Evolutionary conservation across 2,329 filamentous ascomycete genomes (phyloP), one percentile per base, ranked within the genome.

Genomic region (Colletotrichum lindemuthianum): DNA sequence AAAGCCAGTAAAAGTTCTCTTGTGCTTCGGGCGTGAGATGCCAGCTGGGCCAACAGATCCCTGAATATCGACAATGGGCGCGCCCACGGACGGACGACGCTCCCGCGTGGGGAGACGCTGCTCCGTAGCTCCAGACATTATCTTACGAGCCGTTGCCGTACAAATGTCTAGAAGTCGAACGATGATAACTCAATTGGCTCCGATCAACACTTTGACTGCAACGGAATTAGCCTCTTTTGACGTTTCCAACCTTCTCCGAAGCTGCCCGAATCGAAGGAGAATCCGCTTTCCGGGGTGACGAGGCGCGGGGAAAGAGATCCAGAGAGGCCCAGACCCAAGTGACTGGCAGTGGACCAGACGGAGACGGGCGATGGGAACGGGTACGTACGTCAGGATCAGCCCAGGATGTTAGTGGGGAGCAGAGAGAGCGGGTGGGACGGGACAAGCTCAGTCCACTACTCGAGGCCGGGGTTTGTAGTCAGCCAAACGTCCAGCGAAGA

Each of bases 1-100:
- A 75, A 98, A 96, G 8, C 96, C 96, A 9, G 96, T 99, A 70
- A 92, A 92, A n/a, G 95, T 98, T 70, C 96, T 88, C 84, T 93
- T 97, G 82, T 99, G 96, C 82, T 98, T 99, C 49, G 96, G 96
- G 66, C 96, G 87, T 33, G 86, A 88, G 79, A 91, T 90, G 75
- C 96, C 95, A 45, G 90, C 90, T 44, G 93, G 93, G n/a, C 91
- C 91, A 61, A 97, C 88, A 15, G 92, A 90, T 69, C 93, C 94
- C 77, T 92, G 86, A 67, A 98, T 90, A 75, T 97, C 93, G 69
- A 92, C 88, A 71, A 97, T 90, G 50, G 94, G 94, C 71, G 92
- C 92, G 69, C 91, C 88, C 63, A 86, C 90, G 16, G 93, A 97
- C 63, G 92, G 93, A 70, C 88, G 91, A 71, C 94, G 90, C 84